These are phyloP conservation scores for Scytalidium sp. DNA, from an alignment of 2,329 filamentous ascomycete species.

Conservation along the genomic window DNA sequence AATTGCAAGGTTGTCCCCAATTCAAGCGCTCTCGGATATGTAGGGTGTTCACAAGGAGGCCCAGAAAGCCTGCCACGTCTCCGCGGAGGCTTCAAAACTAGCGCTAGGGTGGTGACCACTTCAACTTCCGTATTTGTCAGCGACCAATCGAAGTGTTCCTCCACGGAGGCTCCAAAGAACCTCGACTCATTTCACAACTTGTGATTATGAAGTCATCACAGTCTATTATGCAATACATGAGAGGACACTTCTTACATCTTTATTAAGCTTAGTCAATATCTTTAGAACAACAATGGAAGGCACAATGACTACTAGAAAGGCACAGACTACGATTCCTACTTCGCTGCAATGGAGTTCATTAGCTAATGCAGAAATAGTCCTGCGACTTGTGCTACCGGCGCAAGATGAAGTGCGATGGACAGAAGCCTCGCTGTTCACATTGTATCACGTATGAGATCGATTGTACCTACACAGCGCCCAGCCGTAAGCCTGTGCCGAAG, in stretches of 20 bases:
- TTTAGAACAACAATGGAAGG: background rate
- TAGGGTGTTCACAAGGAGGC: background rate
- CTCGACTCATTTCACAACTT: background rate
- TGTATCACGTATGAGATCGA: conserved; percentile 26
- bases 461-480: conserved; percentile 22
- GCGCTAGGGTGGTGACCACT: background rate
- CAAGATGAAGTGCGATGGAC: conserved; percentile 33
- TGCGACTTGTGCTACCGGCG: conserved; percentile 33
- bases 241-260: background rate
- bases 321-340: background rate
- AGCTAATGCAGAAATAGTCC: conserved; percentile 11
- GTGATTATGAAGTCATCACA: background rate
- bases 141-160: background rate
- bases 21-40: background rate
- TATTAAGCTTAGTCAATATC: background rate
- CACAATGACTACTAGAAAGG: background rate
- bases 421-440: conserved; percentile 31
- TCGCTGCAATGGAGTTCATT: background rate
- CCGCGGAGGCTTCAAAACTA: background rate
- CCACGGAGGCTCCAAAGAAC: background rate
- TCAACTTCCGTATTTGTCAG: background rate
- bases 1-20: background rate
- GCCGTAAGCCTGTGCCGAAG: conserved; percentile 17
- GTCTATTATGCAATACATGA: background rate
- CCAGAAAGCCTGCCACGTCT: background rate